Evolutionary conservation across 1,284 basidiomycete species (phyloP), one percentile per base, ranked within the genome.

Genomic region (Malassezia nana): DNA sequence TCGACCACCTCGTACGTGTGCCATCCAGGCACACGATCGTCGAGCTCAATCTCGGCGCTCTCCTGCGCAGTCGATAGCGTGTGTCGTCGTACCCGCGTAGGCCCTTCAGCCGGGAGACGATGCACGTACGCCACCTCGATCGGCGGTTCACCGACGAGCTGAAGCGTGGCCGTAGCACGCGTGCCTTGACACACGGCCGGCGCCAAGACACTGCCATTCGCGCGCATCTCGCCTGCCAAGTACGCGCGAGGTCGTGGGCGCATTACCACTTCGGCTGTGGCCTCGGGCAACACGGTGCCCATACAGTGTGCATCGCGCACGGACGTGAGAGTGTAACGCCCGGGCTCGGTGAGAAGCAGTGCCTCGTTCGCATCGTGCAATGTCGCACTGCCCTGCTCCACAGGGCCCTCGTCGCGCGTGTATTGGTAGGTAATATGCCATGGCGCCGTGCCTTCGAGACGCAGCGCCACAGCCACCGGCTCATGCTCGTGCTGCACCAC

Each of bases 1-100:
- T 86, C 84, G 59, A 85, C 83, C 60, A 98, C 84, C 69, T 87
- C 84, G 74, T 96, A 96, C 67, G 82, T 84, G 69, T 91, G 86
- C 52, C 83, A 80, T 3, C 90, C 90, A 1, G 87, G 79, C 31
- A 81, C 80, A 0, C 82, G 81, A 0, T 87, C 90, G 53, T 83
- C 83, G 22, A 96, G 79, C 62, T 90, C 87, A 70, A 95, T 83
- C 30, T 87, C 81, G 7, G 87, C 86, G 18, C 80, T 81, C 13
- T 82, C 78, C 69, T 90, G 86, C 20, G 91, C 88, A 64, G 86
- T 87, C 72, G 85, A 89, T 76, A 92, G 85, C 0, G 81, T 83
- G 10, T 48, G 32, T 50, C 62, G 12, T 47, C 46, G 9, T n/a
- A 31, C 15, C 22, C 38, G 31, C 20, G 18, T 8, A 22, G 45